Evolutionary conservation across 208 protist genomes (phyloP).

Genomic region (Acanthamoeba royreba): DNA sequence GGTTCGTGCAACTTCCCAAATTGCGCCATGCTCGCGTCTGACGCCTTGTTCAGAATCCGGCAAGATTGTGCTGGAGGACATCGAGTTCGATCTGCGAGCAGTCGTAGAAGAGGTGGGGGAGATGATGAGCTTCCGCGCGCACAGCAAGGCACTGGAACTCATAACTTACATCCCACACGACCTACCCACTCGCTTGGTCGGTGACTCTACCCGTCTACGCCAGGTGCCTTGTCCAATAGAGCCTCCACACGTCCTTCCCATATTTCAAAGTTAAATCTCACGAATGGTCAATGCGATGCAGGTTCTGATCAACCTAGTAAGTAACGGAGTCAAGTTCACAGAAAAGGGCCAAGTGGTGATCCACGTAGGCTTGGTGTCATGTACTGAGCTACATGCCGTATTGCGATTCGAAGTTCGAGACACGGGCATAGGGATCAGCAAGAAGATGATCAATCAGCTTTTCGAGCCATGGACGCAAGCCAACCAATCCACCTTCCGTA

Average conservation of each 20-base stretch:
- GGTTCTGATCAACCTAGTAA: slow-evolving; percentile 63
- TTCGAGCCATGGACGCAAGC: slow-evolving; percentile 70
- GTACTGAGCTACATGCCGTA: neutral
- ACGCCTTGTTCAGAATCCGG: neutral
- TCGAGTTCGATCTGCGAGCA: slow-evolving; percentile 12
- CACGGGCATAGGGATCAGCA: slow-evolving; percentile 71
- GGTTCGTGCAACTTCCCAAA: slow-evolving; percentile 18
- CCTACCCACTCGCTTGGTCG: slow-evolving; percentile 52
- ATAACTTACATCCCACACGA: neutral
- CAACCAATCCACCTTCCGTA: slow-evolving; percentile 49
- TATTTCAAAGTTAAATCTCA: neutral
- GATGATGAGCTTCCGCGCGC: slow-evolving; percentile 14
- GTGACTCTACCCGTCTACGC: slow-evolving; percentile 51
- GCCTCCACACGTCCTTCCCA: neutral
- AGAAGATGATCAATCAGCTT: slow-evolving; percentile 48
- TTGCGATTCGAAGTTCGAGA: slow-evolving; percentile 58
- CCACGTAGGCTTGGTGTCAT: slow-evolving; percentile 11
- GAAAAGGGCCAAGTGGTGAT: slow-evolving; percentile 37
- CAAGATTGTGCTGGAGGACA: slow-evolving; percentile 23
- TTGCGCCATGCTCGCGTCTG: neutral
- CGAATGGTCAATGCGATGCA: neutral
- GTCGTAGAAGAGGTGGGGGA: slow-evolving; percentile 2
- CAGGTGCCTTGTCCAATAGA: neutral
- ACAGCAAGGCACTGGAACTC: neutral
- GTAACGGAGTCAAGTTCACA: slow-evolving; percentile 73